Conservation (phyloP, 179 eudicot species). For the Amaranthus tricolor region DNA sequence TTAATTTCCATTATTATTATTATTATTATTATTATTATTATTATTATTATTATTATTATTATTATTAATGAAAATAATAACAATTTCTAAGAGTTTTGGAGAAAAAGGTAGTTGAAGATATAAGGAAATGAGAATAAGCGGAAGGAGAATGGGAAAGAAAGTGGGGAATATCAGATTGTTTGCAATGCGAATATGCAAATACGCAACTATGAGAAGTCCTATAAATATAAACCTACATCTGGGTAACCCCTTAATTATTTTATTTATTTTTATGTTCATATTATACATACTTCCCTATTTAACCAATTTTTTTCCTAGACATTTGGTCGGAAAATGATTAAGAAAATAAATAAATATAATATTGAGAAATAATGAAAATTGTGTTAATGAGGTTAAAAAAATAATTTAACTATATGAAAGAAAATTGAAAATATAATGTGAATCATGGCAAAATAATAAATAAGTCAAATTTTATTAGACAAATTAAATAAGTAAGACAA, state of each 20-base stretch:
- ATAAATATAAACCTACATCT: conserved; percentile 26
- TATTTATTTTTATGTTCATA: conserved; percentile 13
- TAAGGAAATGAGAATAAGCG: not conserved
- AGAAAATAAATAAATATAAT: too few relatives aligned
- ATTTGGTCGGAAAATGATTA: too few relatives aligned
- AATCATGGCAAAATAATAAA: too few relatives aligned
- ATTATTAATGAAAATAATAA: not conserved
- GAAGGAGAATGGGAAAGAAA: conserved; percentile 22
- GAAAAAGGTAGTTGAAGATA: not conserved
- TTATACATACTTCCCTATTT: not conserved
- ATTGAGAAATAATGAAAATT: too few relatives aligned
- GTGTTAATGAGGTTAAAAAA: not conserved
- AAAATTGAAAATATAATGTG: too few relatives aligned
- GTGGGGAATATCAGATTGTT: conserved; percentile 8
- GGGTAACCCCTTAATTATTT: conserved; percentile 33
- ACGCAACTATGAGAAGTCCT: too few relatives aligned
- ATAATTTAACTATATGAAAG: not conserved
- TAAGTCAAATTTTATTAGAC: too few relatives aligned
- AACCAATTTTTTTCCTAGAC: too few relatives aligned
- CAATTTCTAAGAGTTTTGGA: not conserved
- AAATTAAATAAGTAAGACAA: too few relatives aligned
- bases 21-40: not conserved
- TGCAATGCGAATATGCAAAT: conserved; percentile 9
- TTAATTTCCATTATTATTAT: conserved; percentile 31
- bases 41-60: not conserved